These are phyloP conservation scores for Plectosphaerella plurivora DNA, from an alignment of 2,329 filamentous ascomycete genomes.

Conservation along the genomic window DNA sequence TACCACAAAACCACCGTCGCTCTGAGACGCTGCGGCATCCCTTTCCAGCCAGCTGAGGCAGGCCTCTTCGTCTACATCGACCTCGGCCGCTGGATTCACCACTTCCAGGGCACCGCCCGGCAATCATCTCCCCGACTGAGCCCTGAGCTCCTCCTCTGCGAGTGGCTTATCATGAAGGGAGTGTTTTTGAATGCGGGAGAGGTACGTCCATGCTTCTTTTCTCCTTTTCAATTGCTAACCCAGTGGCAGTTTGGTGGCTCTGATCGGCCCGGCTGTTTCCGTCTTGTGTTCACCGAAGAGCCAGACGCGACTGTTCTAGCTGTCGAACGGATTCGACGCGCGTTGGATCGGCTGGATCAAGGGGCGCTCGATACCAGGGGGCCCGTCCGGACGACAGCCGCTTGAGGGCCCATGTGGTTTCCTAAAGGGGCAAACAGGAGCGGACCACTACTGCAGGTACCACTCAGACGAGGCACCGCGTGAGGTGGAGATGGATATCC, in stretches of 20 bases:
- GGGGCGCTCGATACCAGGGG: too few species aligned
- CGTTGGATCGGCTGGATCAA: background rate
- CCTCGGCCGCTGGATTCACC: constrained; percentile 3
- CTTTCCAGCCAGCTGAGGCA: constrained; percentile 2
- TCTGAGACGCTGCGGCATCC: constrained; percentile 1
- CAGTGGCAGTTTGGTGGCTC: constrained; percentile 1
- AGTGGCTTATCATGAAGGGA: constrained; percentile 1
- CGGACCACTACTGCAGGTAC: too few species aligned
- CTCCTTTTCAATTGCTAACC: background rate
- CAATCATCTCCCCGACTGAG: background rate
- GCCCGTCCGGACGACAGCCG: too few species aligned
- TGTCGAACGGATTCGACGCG: background rate
- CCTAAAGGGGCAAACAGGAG: too few species aligned
- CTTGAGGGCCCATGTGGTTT: too few species aligned
- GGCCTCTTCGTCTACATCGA: constrained; percentile 7
- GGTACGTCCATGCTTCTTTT: background rate
- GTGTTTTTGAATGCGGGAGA: constrained; percentile 5
- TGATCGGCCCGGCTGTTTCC: constrained; percentile 3
- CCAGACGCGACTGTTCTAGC: background rate
- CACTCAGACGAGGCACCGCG: too few species aligned
- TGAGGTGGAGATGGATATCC: too few species aligned
- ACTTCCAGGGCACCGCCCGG: background rate
- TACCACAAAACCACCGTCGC: background rate
- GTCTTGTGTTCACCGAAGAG: background rate
- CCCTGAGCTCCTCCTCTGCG: background rate